Evolutionary conservation across 345 rosid genomes (phyloP).

Genomic region (Linum usitatissimum): DNA sequence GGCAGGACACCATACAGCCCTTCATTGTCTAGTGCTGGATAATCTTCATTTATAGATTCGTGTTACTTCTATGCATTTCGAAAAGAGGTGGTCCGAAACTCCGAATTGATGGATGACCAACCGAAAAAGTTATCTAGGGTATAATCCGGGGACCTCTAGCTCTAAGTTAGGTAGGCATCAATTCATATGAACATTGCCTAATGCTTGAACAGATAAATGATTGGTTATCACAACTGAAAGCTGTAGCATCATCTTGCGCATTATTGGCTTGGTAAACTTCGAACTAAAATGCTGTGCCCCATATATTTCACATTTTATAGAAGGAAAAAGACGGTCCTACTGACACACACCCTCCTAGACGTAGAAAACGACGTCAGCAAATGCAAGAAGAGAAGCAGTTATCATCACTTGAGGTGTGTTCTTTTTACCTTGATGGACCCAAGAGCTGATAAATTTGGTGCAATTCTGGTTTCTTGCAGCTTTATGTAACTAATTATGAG

Average conservation of each 20-base stretch:
- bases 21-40: background rate
- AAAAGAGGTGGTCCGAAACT: background rate
- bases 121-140: background rate
- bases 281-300: slow-evolving; percentile 7
- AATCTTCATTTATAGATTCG: background rate
- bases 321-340: slow-evolving; percentile 49
- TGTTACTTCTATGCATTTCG: background rate
- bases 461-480: background rate
- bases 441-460: background rate
- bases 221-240: background rate
- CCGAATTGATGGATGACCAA: background rate
- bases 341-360: slow-evolving; percentile 41
- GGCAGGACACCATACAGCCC: background rate
- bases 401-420: slow-evolving; percentile 50
- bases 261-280: background rate
- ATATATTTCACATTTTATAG: slow-evolving; percentile 1
- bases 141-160: background rate
- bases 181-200: background rate
- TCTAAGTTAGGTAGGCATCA: background rate
- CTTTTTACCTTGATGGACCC: background rate
- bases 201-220: background rate
- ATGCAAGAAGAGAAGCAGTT: slow-evolving; percentile 36
- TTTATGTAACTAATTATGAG: background rate
- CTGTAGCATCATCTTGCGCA: background rate
- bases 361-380: slow-evolving; percentile 53